Evolutionary conservation across 768 basidiomycete species (phyloP).

Genomic region (Xerocomellus amylosporus): DNA sequence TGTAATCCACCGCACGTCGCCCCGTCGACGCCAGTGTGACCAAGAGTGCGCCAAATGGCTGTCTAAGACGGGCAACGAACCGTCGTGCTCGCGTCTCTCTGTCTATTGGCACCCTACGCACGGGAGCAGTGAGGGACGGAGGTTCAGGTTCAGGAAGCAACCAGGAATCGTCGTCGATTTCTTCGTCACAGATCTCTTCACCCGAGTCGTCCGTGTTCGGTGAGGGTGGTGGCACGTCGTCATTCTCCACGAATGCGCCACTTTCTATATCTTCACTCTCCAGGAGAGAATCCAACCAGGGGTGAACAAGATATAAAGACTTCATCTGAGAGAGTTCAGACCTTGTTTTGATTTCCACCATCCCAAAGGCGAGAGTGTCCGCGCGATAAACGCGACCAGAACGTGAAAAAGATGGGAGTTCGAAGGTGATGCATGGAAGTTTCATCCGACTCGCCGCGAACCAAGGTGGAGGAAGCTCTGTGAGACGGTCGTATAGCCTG

Average conservation of each 20-base stretch:
- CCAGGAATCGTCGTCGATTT: neutral
- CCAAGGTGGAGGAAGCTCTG: neutral
- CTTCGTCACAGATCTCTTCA: neutral
- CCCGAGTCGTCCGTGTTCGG: neutral
- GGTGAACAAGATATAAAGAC: neutral
- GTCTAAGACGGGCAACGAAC: neutral
- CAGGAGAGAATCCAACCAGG: neutral
- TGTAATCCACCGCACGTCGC: neutral
- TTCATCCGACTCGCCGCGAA: slow-evolving; percentile 6
- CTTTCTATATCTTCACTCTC: neutral
- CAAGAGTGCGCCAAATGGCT: neutral
- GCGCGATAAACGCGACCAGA: neutral
- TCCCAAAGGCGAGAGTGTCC: no score
- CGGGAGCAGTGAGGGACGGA: fast-evolving
- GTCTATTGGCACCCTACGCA: neutral
- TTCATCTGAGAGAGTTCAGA: neutral
- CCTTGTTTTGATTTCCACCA: neutral
- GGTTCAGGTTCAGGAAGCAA: neutral
- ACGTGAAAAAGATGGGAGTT: neutral
- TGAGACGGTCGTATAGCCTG: neutral
- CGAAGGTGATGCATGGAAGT: slow-evolving; percentile 1
- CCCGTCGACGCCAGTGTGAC: neutral
- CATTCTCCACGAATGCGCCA: neutral
- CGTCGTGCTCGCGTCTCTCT: neutral
- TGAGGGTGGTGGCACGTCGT: neutral